Conservation (phyloP, 2,329 filamentous ascomycete species). For the Pestalotiopsis sp. region DNA sequence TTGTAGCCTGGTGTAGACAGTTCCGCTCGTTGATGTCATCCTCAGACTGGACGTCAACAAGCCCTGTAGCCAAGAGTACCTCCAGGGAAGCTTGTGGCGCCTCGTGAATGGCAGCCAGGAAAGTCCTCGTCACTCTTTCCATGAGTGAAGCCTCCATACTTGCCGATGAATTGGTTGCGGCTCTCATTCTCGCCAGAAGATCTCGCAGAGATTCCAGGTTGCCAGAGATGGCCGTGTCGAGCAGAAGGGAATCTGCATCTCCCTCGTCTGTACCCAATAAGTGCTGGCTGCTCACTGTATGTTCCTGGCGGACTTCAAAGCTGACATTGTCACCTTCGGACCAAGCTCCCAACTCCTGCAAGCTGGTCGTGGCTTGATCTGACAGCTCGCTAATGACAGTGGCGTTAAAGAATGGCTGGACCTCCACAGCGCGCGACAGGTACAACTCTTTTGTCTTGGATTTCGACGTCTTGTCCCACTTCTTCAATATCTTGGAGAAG, state of each 20-base stretch:
- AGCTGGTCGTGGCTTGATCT: slow-evolving; percentile 93
- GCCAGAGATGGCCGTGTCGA: slow-evolving; percentile 84
- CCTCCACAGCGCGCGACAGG: slow-evolving; percentile 91
- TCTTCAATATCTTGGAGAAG: slow-evolving; percentile 98
- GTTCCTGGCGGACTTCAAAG: slow-evolving; percentile 66
- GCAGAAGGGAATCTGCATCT: slow-evolving; percentile 84
- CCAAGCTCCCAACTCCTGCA: slow-evolving; percentile 95
- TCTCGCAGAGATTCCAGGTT: slow-evolving; percentile 80
- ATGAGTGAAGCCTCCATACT: slow-evolving; percentile 57
- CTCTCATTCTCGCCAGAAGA: slow-evolving; percentile 74
- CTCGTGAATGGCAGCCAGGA: slow-evolving; percentile 86
- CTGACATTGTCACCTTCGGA: slow-evolving; percentile 93
- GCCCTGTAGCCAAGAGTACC: slow-evolving; percentile 75
- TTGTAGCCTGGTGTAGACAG: slow-evolving; percentile 94
- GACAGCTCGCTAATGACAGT: slow-evolving; percentile 96
- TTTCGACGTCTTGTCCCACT: slow-evolving; percentile 99
- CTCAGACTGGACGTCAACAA: slow-evolving; percentile 89
- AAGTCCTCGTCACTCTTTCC: slow-evolving; percentile 86
- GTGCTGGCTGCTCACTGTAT: slow-evolving; percentile 68
- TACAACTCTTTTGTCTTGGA: slow-evolving; percentile 98
- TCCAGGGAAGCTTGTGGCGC: slow-evolving; percentile 77
- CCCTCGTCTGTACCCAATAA: slow-evolving; percentile 79
- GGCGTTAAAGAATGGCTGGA: slow-evolving; percentile 97
- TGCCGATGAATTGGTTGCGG: slow-evolving; percentile 48
- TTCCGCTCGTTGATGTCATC: slow-evolving; percentile 98